Evolutionary conservation across 2,329 filamentous ascomycete species (phyloP).

Genomic region (Stagonosporopsis tanaceti): DNA sequence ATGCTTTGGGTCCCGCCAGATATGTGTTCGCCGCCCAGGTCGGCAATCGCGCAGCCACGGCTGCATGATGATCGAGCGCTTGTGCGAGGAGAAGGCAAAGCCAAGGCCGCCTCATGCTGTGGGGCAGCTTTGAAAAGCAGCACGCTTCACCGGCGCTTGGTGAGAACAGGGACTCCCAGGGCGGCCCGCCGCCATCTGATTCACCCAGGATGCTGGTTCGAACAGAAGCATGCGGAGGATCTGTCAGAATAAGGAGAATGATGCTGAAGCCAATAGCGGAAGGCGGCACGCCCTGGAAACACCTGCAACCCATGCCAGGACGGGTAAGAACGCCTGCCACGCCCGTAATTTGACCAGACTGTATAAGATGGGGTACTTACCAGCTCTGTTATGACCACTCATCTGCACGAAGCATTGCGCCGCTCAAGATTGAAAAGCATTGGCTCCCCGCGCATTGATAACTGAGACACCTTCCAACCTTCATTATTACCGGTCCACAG

Average conservation of each 20-base stretch:
- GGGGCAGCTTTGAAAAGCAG: constrained; percentile 26
- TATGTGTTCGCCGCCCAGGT: constrained; percentile 35
- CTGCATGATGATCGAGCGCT: constrained; percentile 28
- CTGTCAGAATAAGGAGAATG: constrained; percentile 41
- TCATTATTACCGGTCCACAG: constrained; percentile 29
- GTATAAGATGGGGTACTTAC: constrained; percentile 48
- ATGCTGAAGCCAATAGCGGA: constrained; percentile 44
- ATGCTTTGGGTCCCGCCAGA: constrained; percentile 24
- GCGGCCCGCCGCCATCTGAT: constrained; percentile 34
- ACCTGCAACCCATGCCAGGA: constrained; percentile 45
- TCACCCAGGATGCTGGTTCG: constrained; percentile 35
- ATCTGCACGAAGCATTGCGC: constrained; percentile 39
- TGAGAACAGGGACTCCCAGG: constrained; percentile 29
- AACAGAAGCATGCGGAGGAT: constrained; percentile 33
- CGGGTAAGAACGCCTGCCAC: constrained; percentile 37
- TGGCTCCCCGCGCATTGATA: constrained; percentile 31
- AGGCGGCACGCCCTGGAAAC: constrained; percentile 40
- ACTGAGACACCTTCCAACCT: constrained; percentile 38
- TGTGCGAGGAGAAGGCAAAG: constrained; percentile 23
- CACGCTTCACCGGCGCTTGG: constrained; percentile 21
- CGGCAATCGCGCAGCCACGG: constrained; percentile 39
- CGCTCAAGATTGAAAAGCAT: constrained; percentile 36
- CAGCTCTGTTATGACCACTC: constrained; percentile 32
- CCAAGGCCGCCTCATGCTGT: constrained; percentile 28
- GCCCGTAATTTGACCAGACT: constrained; percentile 29